A percentile compares a stretch with the other conserved stretches of the same genome.
These are phyloP conservation scores for Inonotus obliquus DNA, from an alignment of 1,284 basidiomycete genomes.

Conservation along the genomic window DNA sequence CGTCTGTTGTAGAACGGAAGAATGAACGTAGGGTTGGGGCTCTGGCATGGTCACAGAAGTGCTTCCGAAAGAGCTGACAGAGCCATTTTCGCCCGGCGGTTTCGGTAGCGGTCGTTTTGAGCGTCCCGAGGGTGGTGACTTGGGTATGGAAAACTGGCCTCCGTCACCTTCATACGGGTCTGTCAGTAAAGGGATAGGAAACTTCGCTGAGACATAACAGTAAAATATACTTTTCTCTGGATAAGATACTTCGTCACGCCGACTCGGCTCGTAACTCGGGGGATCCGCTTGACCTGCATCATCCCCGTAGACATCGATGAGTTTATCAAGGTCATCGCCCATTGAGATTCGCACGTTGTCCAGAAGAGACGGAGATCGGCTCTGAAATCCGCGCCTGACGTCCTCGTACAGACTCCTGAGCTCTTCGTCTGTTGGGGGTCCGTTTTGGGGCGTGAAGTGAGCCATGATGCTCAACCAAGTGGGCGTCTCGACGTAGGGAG, in stretches of 20 bases:
- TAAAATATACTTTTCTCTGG: constrained; percentile 13
- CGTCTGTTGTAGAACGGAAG: constrained; percentile 3
- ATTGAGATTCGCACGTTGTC: constrained; percentile 24
- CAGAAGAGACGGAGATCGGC: constrained; percentile 31
- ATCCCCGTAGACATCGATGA: constrained; percentile 16
- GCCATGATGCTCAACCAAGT: constrained; percentile 26
- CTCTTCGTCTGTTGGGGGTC: constrained; percentile 52
- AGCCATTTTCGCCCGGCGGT: constrained; percentile 23
- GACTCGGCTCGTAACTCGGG: constrained; percentile 13
- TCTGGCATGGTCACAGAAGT: constrained; percentile 23
- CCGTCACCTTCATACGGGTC: constrained; percentile 10
- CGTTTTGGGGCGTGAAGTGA: constrained; percentile 28
- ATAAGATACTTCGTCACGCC: not conserved
- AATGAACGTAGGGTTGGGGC: constrained; percentile 18
- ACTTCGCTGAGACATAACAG: not conserved
- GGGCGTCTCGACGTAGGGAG: not conserved
- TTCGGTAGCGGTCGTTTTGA: constrained; percentile 28
- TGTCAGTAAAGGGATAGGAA: not conserved
- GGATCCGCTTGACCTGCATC: not conserved
- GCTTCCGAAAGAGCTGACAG: constrained; percentile 3
- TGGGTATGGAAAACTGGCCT: constrained; percentile 19
- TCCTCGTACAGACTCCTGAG: constrained; percentile 66
- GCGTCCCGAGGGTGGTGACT: constrained; percentile 32
- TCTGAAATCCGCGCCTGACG: constrained; percentile 60
- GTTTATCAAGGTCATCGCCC: constrained; percentile 12